A percentile compares a stretch with the other conserved stretches of the same genome.
These are phyloP conservation scores for Fusarium nygamai DNA, from an alignment of 2,329 filamentous ascomycete species.

Conservation along the genomic window DNA sequence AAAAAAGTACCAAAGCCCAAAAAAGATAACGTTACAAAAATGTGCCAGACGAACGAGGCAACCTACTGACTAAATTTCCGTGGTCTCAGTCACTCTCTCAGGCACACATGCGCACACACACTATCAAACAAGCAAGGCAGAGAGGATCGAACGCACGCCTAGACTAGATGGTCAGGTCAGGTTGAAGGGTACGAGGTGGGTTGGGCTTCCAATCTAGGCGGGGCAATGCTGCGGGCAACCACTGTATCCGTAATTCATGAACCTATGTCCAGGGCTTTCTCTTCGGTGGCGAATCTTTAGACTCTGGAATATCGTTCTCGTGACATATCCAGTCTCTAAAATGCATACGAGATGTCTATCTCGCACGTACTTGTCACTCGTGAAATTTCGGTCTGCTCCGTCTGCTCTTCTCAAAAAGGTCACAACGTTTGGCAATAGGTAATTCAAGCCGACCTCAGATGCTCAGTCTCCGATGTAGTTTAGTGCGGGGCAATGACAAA, in stretches of 20 bases:
- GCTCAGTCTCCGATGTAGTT: conserved; percentile 1
- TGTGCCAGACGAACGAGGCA: conserved; percentile 29
- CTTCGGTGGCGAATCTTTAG: conserved; percentile 41
- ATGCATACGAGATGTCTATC: background rate
- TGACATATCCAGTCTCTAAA: conserved; percentile 30
- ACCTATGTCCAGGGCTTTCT: background rate
- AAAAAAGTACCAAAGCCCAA: conserved; percentile 17
- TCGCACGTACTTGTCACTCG: background rate
- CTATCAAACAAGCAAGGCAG: conserved; percentile 6
- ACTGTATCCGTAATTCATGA: conserved; percentile 12
- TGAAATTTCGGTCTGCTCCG: background rate
- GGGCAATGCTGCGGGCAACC: conserved; percentile 27
- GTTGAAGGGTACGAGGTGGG: conserved; percentile 26
- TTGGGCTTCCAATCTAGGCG: conserved; percentile 33
- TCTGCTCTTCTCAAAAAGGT: background rate
- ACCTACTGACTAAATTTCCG: conserved; percentile 8
- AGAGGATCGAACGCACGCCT: conserved; percentile 11
- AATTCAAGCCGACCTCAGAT: conserved; percentile 2
- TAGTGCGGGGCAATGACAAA: conserved; percentile 19
- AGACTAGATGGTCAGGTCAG: conserved; percentile 15
- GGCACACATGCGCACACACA: background rate
- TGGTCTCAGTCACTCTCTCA: conserved; percentile 15
- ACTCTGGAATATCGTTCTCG: conserved; percentile 21
- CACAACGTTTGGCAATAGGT: background rate
- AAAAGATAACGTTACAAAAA: conserved; percentile 15